Conservation (phyloP, 768 basidiomycete genomes). For the Filobasidium wieringae region DNA sequence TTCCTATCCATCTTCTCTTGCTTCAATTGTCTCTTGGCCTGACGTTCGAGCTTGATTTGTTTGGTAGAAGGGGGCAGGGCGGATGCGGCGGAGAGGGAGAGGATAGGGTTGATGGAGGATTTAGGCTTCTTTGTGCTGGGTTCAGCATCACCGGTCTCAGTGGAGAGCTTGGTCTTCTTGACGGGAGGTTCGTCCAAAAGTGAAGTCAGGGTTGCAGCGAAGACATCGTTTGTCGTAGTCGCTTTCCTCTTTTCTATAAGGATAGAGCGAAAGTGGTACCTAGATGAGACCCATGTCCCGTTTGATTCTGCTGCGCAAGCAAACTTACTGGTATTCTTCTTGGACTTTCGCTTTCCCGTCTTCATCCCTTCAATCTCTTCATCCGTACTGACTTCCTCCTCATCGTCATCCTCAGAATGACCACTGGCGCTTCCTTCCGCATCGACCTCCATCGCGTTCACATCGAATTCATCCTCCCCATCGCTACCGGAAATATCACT, state of each 20-base stretch:
- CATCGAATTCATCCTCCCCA: conserved; percentile 15
- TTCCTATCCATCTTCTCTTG: conserved; percentile 35
- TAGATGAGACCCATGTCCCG: not conserved
- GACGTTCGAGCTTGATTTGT: conserved; percentile 26
- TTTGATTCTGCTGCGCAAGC: not conserved
- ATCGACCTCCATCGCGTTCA: conserved; percentile 16
- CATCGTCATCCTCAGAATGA: conserved; percentile 12
- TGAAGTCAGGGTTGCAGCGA: conserved; percentile 36
- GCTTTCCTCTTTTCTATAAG: conserved; percentile 34
- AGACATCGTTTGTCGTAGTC: conserved; percentile 33
- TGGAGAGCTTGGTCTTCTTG: conserved; percentile 5
- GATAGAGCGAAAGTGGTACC: not conserved
- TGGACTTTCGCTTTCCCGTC: conserved; percentile 23
- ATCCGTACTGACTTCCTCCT: conserved; percentile 23
- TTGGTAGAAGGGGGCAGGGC: conserved; percentile 27
- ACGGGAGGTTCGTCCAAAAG: conserved; percentile 24
- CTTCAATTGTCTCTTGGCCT: conserved; percentile 28
- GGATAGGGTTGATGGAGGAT: conserved; percentile 25
- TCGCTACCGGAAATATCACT: conserved; percentile 8
- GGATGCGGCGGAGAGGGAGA: conserved; percentile 28
- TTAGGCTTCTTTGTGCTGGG: conserved; percentile 10
- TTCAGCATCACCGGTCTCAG: conserved; percentile 7
- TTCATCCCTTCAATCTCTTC: conserved; percentile 34
- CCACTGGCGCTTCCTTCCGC: conserved; percentile 6
- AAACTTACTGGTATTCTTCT: conserved; percentile 31